Conservation (phyloP, 345 rosid genomes). For the Geranium rotundifolium region DNA sequence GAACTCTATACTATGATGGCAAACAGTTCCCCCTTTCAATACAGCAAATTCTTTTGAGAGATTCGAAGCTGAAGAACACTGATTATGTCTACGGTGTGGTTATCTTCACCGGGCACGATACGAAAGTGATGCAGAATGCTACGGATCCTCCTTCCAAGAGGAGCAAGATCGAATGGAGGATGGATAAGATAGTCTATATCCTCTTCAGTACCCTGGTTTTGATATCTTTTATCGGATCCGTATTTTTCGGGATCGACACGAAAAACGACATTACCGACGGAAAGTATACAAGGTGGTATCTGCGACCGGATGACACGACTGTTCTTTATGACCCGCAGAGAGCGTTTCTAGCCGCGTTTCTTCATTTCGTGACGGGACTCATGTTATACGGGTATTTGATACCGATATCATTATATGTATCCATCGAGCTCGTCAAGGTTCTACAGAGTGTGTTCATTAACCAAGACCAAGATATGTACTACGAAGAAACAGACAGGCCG, state of each 20-base stretch:
- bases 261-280: conserved; percentile 36
- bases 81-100: conserved; percentile 63
- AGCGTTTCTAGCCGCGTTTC: conserved; percentile 49
- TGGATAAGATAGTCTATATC: conserved; percentile 76
- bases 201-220: conserved; percentile 65
- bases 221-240: conserved; percentile 58
- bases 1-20: conserved; percentile 36
- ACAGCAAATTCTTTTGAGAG: conserved; percentile 73
- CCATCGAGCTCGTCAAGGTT: conserved; percentile 88
- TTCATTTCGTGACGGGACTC: conserved; percentile 81
- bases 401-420: conserved; percentile 81
- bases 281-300: conserved; percentile 64
- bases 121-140: conserved; percentile 95
- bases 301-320: conserved; percentile 48
- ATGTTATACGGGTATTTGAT: conserved; percentile 90
- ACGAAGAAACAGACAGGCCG: conserved; percentile 47
- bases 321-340: conserved; percentile 49
- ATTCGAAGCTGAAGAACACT: conserved; percentile 69
- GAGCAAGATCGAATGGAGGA: conserved; percentile 75
- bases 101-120: conserved; percentile 83
- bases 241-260: conserved; percentile 52
- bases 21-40: conserved; percentile 46
- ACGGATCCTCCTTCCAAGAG: conserved; percentile 80
- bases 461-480: conserved; percentile 65
- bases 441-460: conserved; percentile 78